These are phyloP conservation scores for Lunasporangiospora selenospora DNA, from an alignment of 192 early-diverging fungal species.

Conservation along the genomic window DNA sequence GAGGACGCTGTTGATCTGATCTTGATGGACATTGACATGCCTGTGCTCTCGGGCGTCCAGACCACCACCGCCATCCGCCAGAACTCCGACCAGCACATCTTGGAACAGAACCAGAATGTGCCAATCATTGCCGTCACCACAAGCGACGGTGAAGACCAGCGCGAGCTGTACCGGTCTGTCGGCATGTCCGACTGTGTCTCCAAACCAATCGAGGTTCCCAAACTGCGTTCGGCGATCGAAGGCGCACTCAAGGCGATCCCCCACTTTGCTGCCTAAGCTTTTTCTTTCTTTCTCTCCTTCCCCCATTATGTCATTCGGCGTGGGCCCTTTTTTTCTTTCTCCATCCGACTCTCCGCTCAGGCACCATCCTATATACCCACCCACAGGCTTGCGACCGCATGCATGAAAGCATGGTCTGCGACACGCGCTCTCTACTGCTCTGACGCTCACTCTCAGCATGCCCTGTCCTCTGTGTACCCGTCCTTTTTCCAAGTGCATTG, in stretches of 20 bases:
- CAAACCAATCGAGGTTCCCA: constrained; percentile 52
- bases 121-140: constrained; percentile 74
- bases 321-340: too few relatives aligned
- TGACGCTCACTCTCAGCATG: too few relatives aligned
- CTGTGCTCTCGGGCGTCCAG: constrained; percentile 63
- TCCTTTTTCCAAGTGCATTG: too few relatives aligned
- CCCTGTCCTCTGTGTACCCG: too few relatives aligned
- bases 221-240: constrained; percentile 40
- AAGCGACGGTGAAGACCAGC: constrained; percentile 55
- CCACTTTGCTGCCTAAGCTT: too few relatives aligned
- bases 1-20: constrained; percentile 56
- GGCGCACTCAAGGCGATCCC: background rate
- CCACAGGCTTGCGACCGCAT: too few relatives aligned
- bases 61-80: constrained; percentile 60
- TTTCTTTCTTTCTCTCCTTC: too few relatives aligned
- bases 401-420: too few relatives aligned
- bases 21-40: constrained; percentile 78
- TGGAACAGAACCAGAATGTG: constrained; percentile 55
- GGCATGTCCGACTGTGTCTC: constrained; percentile 64
- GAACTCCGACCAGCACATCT: constrained; percentile 28
- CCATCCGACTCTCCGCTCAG: too few relatives aligned
- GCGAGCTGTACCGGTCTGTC: constrained; percentile 50
- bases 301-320: too few relatives aligned
- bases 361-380: too few relatives aligned
- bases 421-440: too few relatives aligned